Evolutionary conservation across 1,139 yeast genomes (phyloP), one percentile per base, ranked within the genome.

Genomic region (Pichia sp.): DNA sequence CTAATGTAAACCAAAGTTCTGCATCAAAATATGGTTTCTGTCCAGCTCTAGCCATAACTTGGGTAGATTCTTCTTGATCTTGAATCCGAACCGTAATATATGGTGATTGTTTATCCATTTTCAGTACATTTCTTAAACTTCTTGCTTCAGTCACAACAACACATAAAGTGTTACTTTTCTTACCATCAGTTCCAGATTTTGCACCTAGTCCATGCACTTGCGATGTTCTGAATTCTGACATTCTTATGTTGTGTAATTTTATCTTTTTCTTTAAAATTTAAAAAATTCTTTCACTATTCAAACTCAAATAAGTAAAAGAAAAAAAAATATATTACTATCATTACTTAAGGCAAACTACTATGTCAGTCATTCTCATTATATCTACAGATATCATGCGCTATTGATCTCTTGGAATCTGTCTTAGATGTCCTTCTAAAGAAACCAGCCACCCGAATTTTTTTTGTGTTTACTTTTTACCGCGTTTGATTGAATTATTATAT

Each of bases 11-110:
- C 53, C 92, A 70, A 40, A 82, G 72, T 55, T 86, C 90, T 54
- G 81, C 82, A 50, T 86, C 83, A 87, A 96, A 89, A 37, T 73
- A 78, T 0, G 97, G 97, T 2, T 87, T 83, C 61, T 89, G 97
- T 1, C 97, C 97, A 1, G 95, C 97, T 53, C 97, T 67, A 52
- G 76, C 75, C 49, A 83, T 78, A 0, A 86, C 70, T 27, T 79
- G 80, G 0, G 96, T 86, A 53, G 84, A 77, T 53, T 82, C 76
- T 24, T 94, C 92, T 50, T 76, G 76, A 45, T 86, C 84, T n/a
- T 90, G 95, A 4, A 89, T 71, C 47, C 97, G 68, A 16, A 86
- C 73, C 11, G 90, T 78, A 41, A 87, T 83, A 64, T 85, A 87
- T 0, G 96, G 97, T 51, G 87, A 82, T 63, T 89, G 97, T 57